These are phyloP conservation scores for Phytophthora pinifolia DNA, from an alignment of 352 stramenopile genomes.

Conservation along the genomic window DNA sequence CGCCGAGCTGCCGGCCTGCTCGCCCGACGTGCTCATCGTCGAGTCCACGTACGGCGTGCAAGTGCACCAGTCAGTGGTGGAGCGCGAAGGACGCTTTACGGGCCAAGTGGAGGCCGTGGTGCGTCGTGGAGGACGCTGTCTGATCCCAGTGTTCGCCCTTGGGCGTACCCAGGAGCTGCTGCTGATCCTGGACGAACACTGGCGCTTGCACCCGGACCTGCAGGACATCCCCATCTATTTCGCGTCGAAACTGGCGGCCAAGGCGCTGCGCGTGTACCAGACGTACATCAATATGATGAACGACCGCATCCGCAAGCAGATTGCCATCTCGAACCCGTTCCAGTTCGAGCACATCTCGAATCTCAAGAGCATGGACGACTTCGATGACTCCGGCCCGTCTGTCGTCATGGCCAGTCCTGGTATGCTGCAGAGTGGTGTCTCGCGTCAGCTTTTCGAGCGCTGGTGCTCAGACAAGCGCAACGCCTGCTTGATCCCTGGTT, in stretches of 20 bases:
- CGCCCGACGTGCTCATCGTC: constrained; percentile 98
- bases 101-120: constrained; percentile 96
- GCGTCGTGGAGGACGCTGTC: constrained; percentile 93
- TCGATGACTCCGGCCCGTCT: constrained; percentile 96
- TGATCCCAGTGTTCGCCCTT: constrained; percentile 99
- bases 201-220: constrained; percentile 92
- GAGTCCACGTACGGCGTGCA: constrained; percentile 99
- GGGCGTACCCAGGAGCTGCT: constrained; percentile 98
- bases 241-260: constrained; percentile 95
- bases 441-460: constrained; percentile 96
- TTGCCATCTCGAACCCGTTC: constrained; percentile 98
- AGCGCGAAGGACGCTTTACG: constrained; percentile 97
- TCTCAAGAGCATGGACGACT: constrained; percentile 96
- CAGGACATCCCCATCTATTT: constrained; percentile 99
- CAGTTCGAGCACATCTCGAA: constrained; percentile 97
- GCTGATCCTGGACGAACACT: constrained; percentile 99
- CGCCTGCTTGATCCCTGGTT: constrained; percentile 98
- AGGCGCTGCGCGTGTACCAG: constrained; percentile 98
- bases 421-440: constrained; percentile 99
- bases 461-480: constrained; percentile 99
- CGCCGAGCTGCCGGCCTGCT: constrained; percentile 77
- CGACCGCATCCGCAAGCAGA: constrained; percentile 95
- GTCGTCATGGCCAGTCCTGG: constrained; percentile 99
- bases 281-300: constrained; percentile 99
- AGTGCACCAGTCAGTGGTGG: constrained; percentile 94